Conservation (phyloP, 306 rosid species). For the Medicago ruthenica region DNA sequence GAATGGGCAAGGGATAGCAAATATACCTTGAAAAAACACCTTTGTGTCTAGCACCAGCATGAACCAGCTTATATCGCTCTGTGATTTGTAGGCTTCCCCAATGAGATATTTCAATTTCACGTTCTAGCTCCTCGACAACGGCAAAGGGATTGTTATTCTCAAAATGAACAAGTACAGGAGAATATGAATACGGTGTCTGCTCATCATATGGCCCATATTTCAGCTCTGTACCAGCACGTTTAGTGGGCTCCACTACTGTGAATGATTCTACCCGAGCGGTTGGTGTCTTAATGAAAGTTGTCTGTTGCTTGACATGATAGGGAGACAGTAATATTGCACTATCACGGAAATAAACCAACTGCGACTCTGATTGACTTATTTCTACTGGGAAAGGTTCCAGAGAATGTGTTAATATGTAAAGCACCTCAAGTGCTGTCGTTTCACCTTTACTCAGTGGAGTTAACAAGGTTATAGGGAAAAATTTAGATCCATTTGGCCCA, state of each 20-base stretch:
- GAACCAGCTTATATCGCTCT: constrained; percentile 76
- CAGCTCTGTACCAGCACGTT: constrained; percentile 72
- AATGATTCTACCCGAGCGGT: constrained; percentile 81
- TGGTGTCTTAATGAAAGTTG: constrained; percentile 83
- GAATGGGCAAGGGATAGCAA: constrained; percentile 30
- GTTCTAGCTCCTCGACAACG: constrained; percentile 95
- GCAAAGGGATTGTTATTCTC: constrained; percentile 92
- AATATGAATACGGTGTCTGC: constrained; percentile 71
- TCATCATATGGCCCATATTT: constrained; percentile 88
- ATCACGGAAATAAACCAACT: constrained; percentile 88
- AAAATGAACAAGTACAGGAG: constrained; percentile 87
- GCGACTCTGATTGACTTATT: constrained; percentile 91
- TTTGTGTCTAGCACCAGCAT: constrained; percentile 93
- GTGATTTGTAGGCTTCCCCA: constrained; percentile 94
- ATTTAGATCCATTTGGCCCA: constrained; percentile 88
- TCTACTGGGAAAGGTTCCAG: constrained; percentile 93
- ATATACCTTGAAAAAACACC: constrained; percentile 91
- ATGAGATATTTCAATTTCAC: constrained; percentile 97
- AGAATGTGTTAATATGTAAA: constrained; percentile 76
- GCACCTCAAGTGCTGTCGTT: constrained; percentile 77
- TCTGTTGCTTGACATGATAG: constrained; percentile 82
- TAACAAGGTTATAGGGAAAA: constrained; percentile 67
- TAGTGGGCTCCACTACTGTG: constrained; percentile 76
- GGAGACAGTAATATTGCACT: constrained; percentile 88
- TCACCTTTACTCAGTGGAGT: constrained; percentile 66